phyloP scores from a whole-genome alignment of 805 yeast species.

The Huiozyma sinensis region DNA sequence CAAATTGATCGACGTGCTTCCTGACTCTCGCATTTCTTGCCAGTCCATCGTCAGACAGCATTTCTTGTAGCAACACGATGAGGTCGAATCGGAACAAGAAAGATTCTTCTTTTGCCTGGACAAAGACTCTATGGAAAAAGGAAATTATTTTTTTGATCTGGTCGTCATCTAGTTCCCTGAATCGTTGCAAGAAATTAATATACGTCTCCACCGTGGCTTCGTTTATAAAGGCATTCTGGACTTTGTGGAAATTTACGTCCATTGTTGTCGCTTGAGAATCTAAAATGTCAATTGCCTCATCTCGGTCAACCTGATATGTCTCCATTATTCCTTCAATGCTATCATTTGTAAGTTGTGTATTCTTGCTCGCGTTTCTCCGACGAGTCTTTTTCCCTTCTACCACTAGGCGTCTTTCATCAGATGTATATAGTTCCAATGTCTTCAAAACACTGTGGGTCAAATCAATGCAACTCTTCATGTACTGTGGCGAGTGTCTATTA shows the following conservation, averaged over 20 bases:
- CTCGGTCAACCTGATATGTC: constrained; percentile 21
- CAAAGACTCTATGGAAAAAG: constrained; percentile 62
- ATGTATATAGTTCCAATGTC: constrained; percentile 48
- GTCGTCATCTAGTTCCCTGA: constrained; percentile 46
- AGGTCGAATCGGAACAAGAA: constrained; percentile 63
- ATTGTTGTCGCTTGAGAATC: constrained; percentile 8
- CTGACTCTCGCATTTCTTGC: constrained; percentile 37
- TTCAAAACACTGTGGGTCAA: constrained; percentile 55
- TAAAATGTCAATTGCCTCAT: constrained; percentile 24
- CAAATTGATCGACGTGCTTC: constrained; percentile 52
- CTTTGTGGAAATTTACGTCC: constrained; percentile 16
- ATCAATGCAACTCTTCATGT: constrained; percentile 50
- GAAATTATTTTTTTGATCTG: constrained; percentile 55
- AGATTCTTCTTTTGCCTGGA: constrained; percentile 48
- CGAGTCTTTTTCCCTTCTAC: constrained; percentile 37
- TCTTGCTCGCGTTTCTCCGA: constrained; percentile 15
- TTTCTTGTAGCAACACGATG: constrained; percentile 43
- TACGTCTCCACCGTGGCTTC: constrained; percentile 57
- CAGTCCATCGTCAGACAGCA: constrained; percentile 43
- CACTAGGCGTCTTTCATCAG: constrained; percentile 40
- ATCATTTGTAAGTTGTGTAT: constrained; percentile 11
- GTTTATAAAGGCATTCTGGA: constrained; percentile 23
- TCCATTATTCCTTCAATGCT: constrained; percentile 31
- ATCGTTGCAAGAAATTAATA: constrained; percentile 49
- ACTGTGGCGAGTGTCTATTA: constrained; percentile 49